These are phyloP conservation scores for Daldinia sp. DNA, from an alignment of 2,329 filamentous ascomycete genomes.

Conservation along the genomic window DNA sequence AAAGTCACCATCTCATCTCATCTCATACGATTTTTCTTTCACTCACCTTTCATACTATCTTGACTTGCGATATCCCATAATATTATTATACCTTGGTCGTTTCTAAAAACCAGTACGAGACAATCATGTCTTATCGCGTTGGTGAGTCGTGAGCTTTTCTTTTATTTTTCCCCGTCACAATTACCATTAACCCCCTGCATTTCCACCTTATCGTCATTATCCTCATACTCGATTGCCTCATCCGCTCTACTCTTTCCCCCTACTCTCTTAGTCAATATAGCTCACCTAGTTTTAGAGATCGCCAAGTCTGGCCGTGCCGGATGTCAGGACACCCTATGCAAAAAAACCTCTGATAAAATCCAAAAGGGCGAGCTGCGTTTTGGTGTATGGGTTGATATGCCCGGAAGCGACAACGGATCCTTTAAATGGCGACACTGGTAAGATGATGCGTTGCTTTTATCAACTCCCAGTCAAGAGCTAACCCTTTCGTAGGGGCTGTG, in stretches of 20 bases:
- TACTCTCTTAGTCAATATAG: background rate
- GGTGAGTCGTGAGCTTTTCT: conserved; percentile 49
- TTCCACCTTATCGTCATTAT: conserved; percentile 1
- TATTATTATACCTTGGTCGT: conserved; percentile 13
- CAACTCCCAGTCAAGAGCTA: conserved; percentile 1
- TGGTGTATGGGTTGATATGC: conserved; percentile 73
- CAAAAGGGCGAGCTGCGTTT: conserved; percentile 80
- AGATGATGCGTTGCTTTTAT: conserved; percentile 37
- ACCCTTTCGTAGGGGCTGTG: conserved; percentile 75
- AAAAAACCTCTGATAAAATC: conserved; percentile 74
- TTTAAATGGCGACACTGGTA: conserved; percentile 92
- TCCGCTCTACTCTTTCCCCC: conserved; percentile 1
- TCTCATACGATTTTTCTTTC: conserved; percentile 3
- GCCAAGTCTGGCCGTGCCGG: conserved; percentile 75
- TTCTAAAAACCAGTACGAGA: conserved; percentile 8
- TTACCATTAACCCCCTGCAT: background rate
- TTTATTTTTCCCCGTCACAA: background rate
- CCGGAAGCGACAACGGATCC: conserved; percentile 60
- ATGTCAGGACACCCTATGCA: conserved; percentile 79
- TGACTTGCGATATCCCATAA: conserved; percentile 5
- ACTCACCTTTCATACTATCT: background rate
- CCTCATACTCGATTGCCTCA: conserved; percentile 24
- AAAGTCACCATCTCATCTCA: background rate
- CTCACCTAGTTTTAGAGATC: conserved; percentile 64
- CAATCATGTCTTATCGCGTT: conserved; percentile 57